A percentile compares a stretch with the other conserved stretches of the same genome.
These are phyloP conservation scores for Ashbya aceris DNA, from an alignment of 1,139 yeast species.

Conservation along the genomic window DNA sequence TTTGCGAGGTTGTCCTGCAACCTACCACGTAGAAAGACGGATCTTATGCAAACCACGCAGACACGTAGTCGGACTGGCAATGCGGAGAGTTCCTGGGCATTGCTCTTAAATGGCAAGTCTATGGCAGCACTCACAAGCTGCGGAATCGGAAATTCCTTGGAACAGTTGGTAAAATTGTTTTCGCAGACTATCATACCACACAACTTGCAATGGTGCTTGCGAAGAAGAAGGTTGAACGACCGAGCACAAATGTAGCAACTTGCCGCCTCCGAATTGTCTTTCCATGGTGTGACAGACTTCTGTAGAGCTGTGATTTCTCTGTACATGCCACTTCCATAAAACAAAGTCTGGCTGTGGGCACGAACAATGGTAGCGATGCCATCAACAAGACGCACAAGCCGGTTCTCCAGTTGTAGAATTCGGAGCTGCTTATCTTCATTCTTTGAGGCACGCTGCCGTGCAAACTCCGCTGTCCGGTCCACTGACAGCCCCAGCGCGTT, in stretches of 20 bases:
- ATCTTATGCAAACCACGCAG: constrained; percentile 60
- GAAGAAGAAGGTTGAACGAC: constrained; percentile 44
- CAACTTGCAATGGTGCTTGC: constrained; percentile 82
- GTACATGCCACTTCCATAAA: constrained; percentile 20
- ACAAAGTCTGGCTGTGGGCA: constrained; percentile 13
- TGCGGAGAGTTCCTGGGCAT: constrained; percentile 16
- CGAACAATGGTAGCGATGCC: constrained; percentile 21
- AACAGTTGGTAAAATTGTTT: constrained; percentile 51
- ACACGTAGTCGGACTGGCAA: constrained; percentile 38
- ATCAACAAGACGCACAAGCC: constrained; percentile 44
- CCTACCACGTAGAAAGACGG: constrained; percentile 48
- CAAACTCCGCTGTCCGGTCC: constrained; percentile 44
- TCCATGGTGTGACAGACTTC: constrained; percentile 59
- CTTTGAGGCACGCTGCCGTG: constrained; percentile 33
- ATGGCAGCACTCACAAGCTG: constrained; percentile 28
- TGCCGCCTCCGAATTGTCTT: constrained; percentile 40
- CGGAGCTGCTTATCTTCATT: constrained; percentile 38
- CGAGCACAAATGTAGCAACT: constrained; percentile 59
- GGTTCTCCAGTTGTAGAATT: constrained; percentile 51
- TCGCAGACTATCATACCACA: constrained; percentile 85
- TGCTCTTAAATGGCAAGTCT: constrained; percentile 23
- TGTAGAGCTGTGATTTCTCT: constrained; percentile 36
- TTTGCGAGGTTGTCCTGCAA: constrained; percentile 29
- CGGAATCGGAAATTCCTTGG: constrained; percentile 58
- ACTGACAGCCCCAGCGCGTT: constrained; percentile 32